phyloP scores from a whole-genome alignment of 2,329 filamentous ascomycete genomes.

The Aspergillus uvarum region DNA sequence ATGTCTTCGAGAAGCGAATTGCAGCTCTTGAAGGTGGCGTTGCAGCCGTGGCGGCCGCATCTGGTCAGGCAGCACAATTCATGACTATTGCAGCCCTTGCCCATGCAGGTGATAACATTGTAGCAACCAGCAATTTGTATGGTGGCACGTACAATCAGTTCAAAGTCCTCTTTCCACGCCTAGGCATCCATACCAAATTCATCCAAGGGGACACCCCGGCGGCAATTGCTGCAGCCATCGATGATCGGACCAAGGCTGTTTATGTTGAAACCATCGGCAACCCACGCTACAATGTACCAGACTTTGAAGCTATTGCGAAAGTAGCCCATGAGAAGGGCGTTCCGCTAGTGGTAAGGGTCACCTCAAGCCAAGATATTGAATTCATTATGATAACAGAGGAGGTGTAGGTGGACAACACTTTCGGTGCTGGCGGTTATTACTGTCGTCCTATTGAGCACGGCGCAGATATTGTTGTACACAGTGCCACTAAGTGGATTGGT shows the following conservation, averaged over 20 bases:
- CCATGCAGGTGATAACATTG: conserved; percentile 85
- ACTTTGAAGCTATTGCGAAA: conserved; percentile 82
- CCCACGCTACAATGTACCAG: conserved; percentile 87
- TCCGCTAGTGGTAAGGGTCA: conserved; percentile 56
- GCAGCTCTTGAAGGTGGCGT: conserved; percentile 93
- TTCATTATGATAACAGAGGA: neutral
- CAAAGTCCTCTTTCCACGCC: conserved; percentile 83
- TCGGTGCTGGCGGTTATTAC: conserved; percentile 89
- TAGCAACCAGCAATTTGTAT: conserved; percentile 87
- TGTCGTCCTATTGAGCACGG: conserved; percentile 83
- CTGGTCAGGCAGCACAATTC: conserved; percentile 89
- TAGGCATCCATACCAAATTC: conserved; percentile 87
- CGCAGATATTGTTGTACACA: conserved; percentile 91
- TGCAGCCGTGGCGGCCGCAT: conserved; percentile 79
- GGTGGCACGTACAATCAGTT: conserved; percentile 97
- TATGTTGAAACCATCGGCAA: conserved; percentile 94
- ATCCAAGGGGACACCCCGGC: conserved; percentile 75
- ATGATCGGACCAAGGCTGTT: conserved; percentile 89
- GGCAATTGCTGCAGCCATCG: conserved; percentile 78
- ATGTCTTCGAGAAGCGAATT: conserved; percentile 94
- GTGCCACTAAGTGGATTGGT: conserved; percentile 95
- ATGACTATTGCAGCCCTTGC: conserved; percentile 84
- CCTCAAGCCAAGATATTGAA: neutral
- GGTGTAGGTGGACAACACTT: conserved; percentile 84
- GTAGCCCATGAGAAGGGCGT: conserved; percentile 71